These are phyloP conservation scores for Diaporthe velutina DNA, from an alignment of 2,329 filamentous ascomycete genomes.

Conservation along the genomic window DNA sequence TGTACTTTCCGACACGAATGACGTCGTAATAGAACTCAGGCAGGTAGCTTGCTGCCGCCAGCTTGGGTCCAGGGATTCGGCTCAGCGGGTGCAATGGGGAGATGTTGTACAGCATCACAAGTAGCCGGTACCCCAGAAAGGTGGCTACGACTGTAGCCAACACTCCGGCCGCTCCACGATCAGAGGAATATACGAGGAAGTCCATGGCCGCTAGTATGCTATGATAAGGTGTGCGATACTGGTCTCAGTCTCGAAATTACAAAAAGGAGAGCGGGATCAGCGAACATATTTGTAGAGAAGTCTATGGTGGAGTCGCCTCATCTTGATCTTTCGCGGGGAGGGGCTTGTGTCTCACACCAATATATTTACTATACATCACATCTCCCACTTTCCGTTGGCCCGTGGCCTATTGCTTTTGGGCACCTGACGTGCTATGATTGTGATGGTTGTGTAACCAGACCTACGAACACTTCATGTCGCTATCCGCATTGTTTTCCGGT, in stretches of 20 bases:
- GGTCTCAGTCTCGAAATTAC: background rate
- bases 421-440: background rate
- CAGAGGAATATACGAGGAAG: background rate
- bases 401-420: background rate
- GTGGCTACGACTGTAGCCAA: background rate
- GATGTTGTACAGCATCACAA: constrained; percentile 13
- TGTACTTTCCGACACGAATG: constrained; percentile 15
- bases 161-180: background rate
- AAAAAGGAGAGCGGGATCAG: background rate
- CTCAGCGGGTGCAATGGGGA: constrained; percentile 25
- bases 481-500: too few species aligned
- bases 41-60: constrained; percentile 25
- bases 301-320: background rate
- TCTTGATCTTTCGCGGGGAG: background rate
- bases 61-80: constrained; percentile 17
- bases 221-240: background rate
- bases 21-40: constrained; percentile 33
- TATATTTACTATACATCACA: background rate
- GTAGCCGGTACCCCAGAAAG: background rate
- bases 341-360: background rate
- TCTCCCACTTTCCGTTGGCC: background rate
- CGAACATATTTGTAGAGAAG: background rate
- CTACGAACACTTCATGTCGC: too few species aligned
- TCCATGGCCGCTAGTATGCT: background rate
- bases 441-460: background rate